phyloP scores from a whole-genome alignment of 768 basidiomycete species.

The Cystobasidiopsis lactophilus region DNA sequence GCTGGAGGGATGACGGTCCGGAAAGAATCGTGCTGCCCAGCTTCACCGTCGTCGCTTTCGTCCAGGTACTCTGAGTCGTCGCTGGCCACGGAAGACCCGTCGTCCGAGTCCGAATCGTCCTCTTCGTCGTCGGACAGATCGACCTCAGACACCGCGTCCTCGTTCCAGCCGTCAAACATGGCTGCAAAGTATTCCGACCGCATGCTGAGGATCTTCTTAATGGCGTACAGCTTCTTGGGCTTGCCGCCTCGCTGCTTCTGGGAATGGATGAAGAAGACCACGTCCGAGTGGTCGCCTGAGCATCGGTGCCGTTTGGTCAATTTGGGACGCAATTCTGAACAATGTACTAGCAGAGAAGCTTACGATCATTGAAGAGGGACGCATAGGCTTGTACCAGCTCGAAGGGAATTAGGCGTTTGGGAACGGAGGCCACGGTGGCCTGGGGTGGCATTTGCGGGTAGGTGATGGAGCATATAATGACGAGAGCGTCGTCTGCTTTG shows the following conservation, averaged over 20 bases:
- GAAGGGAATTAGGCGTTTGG: constrained; percentile 22
- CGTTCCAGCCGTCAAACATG: neutral
- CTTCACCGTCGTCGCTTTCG: neutral
- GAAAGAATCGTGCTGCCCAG: too few species aligned
- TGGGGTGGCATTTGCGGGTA: constrained; percentile 23
- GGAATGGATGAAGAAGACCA: constrained; percentile 24
- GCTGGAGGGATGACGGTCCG: too few species aligned
- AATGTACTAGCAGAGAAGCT: constrained; percentile 4
- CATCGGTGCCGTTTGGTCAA: neutral
- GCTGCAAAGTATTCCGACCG: constrained; percentile 25
- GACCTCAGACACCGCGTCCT: constrained; percentile 1
- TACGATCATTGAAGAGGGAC: constrained; percentile 24
- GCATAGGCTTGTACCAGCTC: constrained; percentile 24
- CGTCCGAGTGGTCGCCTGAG: constrained; percentile 23
- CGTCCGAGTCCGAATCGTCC: constrained; percentile 1
- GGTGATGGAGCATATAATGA: constrained; percentile 26
- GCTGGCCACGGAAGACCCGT: neutral
- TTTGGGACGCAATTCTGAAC: constrained; percentile 4
- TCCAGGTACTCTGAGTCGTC: neutral
- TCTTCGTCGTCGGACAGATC: constrained; percentile 10
- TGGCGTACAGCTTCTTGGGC: constrained; percentile 23
- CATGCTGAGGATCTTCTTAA: constrained; percentile 23
- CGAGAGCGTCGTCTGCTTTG: constrained; percentile 21
- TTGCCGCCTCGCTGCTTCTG: neutral
- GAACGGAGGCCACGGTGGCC: constrained; percentile 1